Evolutionary conservation across 129 eudicot genomes (phyloP), one percentile per base, ranked within the genome.

Genomic region (Helianthus tuberosus): DNA sequence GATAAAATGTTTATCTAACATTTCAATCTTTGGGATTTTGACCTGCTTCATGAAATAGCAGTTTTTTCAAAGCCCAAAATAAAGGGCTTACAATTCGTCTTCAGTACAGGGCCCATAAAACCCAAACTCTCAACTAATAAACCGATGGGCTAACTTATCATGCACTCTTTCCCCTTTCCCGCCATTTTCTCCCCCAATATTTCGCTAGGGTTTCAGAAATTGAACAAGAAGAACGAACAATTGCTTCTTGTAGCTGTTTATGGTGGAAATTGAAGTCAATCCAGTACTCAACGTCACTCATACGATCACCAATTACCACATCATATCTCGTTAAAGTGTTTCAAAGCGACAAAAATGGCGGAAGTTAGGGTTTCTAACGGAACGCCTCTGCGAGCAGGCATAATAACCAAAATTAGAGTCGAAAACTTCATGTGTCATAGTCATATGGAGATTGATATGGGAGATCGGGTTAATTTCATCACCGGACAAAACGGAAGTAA

Each of bases 401-500:
- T 87, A 17, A 74, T 91, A 58, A 77, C 83, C 52, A 86, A 83
- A 72, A 87, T 94, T 39, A 81, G 84, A 43, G 69, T 94, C 0
- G 97, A 94, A 41, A 90, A 94, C 61, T 94, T 94, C 79, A 94
- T 94, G 98, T 94, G 98, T 50, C 98, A 94, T 73, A 81, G 79
- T 60, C 86, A 80, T 69, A 69, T 94, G 69, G 96, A 90, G 68
- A 88, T 94, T 55, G 89, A 90, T 25, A 67, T 94, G 58, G 92
- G 86, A 25, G 91, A 86, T 51, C 78, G 70, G 25, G 85, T 94
- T 53, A 94, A 94, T 86, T 94, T 94, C 82, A 85, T 94, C 82
- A 94, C 98, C 0, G 98, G 98, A 47, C 98, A 94, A 75, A 94
- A 94, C 52, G 98, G 98, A 68, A 94, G 98, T 94, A 76, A 66